Conservation (phyloP, 208 protist genomes). For the Porcisia hertigi region DNA sequence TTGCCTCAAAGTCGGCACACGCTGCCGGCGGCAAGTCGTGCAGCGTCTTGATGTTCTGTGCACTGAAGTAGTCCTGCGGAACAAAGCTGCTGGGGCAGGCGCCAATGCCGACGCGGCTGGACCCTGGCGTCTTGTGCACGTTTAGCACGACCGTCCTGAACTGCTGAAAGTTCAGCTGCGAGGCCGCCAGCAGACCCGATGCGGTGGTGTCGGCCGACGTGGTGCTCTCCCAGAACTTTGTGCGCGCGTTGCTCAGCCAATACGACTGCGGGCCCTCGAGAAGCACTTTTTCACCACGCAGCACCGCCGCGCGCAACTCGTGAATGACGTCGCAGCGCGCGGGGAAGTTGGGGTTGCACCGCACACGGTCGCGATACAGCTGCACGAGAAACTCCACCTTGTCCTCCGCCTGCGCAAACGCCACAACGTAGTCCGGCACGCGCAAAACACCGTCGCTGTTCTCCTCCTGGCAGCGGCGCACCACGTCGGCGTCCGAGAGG, state of each 20-base stretch:
- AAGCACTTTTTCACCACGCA: conserved; percentile 83
- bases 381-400: conserved; percentile 85
- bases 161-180: conserved; percentile 87
- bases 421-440: conserved; percentile 82
- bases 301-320: conserved; percentile 70
- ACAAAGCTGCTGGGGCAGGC: conserved; percentile 90
- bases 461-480: conserved; percentile 70
- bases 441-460: conserved; percentile 86
- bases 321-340: conserved; percentile 81
- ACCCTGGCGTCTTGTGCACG: conserved; percentile 91
- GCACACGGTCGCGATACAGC: conserved; percentile 74
- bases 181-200: conserved; percentile 75
- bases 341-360: conserved; percentile 81
- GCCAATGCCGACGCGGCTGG: conserved; percentile 90
- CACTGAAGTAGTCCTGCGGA: conserved; percentile 89
- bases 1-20: conserved; percentile 86
- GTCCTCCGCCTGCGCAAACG: conserved; percentile 76
- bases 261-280: conserved; percentile 93
- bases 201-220: conserved; percentile 90
- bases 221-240: conserved; percentile 93
- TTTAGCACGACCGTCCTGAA: conserved; percentile 85
- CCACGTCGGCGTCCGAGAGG: conserved; percentile 80
- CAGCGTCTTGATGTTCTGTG: conserved; percentile 82
- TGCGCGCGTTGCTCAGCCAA: conserved; percentile 90
- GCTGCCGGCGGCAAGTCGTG: conserved; percentile 58